Conservation (phyloP, 78 protist genomes). For the Dictyostelium capitatum region DNA sequence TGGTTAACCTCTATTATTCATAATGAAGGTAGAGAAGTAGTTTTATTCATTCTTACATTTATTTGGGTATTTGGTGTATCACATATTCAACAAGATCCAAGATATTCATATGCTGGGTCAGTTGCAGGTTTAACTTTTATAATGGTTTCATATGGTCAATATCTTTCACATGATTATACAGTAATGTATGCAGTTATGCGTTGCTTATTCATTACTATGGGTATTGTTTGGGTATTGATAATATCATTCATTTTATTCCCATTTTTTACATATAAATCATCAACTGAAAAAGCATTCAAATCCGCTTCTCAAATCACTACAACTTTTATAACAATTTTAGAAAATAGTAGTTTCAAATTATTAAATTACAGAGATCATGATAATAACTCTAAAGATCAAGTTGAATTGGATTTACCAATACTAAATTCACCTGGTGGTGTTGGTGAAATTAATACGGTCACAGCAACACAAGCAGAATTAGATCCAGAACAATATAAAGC, state of each 20-base stretch:
- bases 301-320: background rate
- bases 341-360: background rate
- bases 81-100: slow-evolving; percentile 65
- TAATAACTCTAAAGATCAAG: background rate
- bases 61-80: slow-evolving; percentile 23
- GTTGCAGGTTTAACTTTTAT: slow-evolving; percentile 51
- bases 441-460: background rate
- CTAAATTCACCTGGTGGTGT: background rate
- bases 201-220: slow-evolving; percentile 22
- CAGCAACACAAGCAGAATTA: background rate
- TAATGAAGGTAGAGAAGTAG: background rate
- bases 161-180: slow-evolving; percentile 1
- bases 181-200: slow-evolving; percentile 34
- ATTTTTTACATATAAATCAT: slow-evolving; percentile 19
- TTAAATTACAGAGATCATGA: background rate
- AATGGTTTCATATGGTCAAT: slow-evolving; percentile 36
- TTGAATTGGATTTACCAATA: background rate
- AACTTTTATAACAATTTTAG: slow-evolving; percentile 31
- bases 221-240: slow-evolving; percentile 53
- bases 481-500: slow-evolving; percentile 14
- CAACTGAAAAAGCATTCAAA: background rate
- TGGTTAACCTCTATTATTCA: slow-evolving; percentile 3
- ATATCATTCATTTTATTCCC: slow-evolving; percentile 32
- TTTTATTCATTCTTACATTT: slow-evolving; percentile 18
- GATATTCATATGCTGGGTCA: slow-evolving; percentile 43